Evolutionary conservation across 2,329 filamentous ascomycete species (phyloP).

Genomic region (Colletotrichum abscissum): DNA sequence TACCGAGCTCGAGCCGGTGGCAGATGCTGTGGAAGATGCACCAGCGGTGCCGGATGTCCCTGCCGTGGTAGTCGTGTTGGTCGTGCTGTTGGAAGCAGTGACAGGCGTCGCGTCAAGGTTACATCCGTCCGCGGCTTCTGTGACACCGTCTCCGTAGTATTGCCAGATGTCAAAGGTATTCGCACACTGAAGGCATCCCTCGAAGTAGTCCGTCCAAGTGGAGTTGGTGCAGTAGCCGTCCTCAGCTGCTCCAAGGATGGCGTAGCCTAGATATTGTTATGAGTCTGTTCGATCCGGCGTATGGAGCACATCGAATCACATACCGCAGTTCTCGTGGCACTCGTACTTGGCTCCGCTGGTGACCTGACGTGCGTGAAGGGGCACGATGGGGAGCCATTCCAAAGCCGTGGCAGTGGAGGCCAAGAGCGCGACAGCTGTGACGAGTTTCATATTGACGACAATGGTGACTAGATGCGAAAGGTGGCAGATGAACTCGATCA

Average conservation of each 20-base stretch:
- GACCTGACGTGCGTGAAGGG: conserved; percentile 29
- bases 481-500: too few species aligned
- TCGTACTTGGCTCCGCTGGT: conserved; percentile 19
- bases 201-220: conserved; percentile 52
- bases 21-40: not conserved
- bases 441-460: conserved; percentile 8
- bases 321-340: conserved; percentile 60
- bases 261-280: conserved; percentile 38
- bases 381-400: conserved; percentile 14
- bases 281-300: not conserved
- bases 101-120: conserved; percentile 31
- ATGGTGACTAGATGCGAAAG: too few species aligned
- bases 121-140: conserved; percentile 45
- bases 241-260: conserved; percentile 49
- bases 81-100: conserved; percentile 1
- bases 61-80: not conserved
- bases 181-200: conserved; percentile 55
- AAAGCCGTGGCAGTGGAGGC: conserved; percentile 1
- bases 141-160: conserved; percentile 52
- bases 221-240: conserved; percentile 50
- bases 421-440: not conserved
- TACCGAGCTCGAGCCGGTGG: conserved; percentile 1
- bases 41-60: not conserved
- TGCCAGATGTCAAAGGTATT: conserved; percentile 57
- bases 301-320: conserved; percentile 20